Evolutionary conservation across 2,329 filamentous ascomycete species (phyloP).

Genomic region (Balansia obtecta): DNA sequence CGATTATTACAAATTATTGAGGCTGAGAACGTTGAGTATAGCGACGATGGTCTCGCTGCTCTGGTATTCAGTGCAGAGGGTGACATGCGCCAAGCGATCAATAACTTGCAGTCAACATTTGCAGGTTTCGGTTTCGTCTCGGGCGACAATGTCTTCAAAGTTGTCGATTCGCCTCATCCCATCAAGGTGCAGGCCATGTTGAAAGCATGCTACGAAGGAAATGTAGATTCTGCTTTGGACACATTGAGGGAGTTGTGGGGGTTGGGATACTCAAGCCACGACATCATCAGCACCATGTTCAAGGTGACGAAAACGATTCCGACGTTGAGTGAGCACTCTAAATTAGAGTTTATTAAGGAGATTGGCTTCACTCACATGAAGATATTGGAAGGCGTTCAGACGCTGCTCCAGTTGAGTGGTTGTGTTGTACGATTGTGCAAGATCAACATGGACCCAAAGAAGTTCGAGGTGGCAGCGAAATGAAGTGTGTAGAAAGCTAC

Average conservation of each 20-base stretch:
- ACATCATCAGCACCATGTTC: conserved; percentile 99
- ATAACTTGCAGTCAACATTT: conserved; percentile 87
- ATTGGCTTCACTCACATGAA: conserved; percentile 99
- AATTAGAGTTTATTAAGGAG: conserved; percentile 95
- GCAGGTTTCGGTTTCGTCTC: conserved; percentile 96
- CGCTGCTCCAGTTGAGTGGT: conserved; percentile 82
- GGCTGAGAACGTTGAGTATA: conserved; percentile 80
- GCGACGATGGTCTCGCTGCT: conserved; percentile 89
- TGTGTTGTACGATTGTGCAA: conserved; percentile 85
- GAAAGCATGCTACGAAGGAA: conserved; percentile 88
- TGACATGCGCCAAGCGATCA: conserved; percentile 98
- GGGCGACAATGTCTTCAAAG: conserved; percentile 94
- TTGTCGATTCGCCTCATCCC: conserved; percentile 92
- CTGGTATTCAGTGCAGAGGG: conserved; percentile 94
- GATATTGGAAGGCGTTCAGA: conserved; percentile 94
- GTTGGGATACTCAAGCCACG: conserved; percentile 93
- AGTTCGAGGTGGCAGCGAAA: conserved; percentile 44
- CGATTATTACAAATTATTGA: conserved; percentile 84
- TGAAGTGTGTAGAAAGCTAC: conserved; percentile 11
- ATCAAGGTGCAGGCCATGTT: conserved; percentile 99
- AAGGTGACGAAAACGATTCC: conserved; percentile 93
- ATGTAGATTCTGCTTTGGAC: conserved; percentile 78
- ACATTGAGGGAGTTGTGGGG: conserved; percentile 84
- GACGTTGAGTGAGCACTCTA: conserved; percentile 82
- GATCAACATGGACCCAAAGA: conserved; percentile 89